phyloP scores from a whole-genome alignment of 805 yeast species.

The Wilhelminamyces savonicus region DNA sequence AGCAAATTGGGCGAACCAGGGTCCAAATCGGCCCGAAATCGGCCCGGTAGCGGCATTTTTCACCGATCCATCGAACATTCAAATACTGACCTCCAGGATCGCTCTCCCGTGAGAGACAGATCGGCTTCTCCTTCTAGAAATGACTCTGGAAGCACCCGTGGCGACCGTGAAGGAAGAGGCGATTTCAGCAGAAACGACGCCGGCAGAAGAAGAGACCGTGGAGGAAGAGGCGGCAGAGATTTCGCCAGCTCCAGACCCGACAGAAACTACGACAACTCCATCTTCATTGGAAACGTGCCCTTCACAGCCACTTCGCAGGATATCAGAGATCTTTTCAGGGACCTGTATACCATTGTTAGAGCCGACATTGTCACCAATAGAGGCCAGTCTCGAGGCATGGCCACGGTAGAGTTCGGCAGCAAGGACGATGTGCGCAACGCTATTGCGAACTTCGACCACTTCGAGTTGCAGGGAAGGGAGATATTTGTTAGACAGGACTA shows the following conservation, averaged over 20 bases:
- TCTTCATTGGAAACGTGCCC: constrained; percentile 71
- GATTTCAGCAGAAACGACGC: constrained; percentile 18
- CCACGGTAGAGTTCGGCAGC: constrained; percentile 75
- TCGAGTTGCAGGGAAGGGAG: constrained; percentile 62
- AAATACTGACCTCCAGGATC: constrained; percentile 2
- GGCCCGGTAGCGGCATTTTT: no score
- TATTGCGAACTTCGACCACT: constrained; percentile 61
- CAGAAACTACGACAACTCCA: constrained; percentile 61
- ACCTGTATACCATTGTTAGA: constrained; percentile 46
- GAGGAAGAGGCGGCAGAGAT: constrained; percentile 9
- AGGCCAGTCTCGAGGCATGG: constrained; percentile 86
- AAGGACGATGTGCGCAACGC: constrained; percentile 66
- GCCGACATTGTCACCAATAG: constrained; percentile 78
- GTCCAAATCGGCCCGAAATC: no score
- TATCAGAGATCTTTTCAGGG: constrained; percentile 52
- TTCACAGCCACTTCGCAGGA: constrained; percentile 56
- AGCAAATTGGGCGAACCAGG: constrained; percentile 1
- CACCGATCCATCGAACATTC: no score
- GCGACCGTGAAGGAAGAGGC: constrained; percentile 14
- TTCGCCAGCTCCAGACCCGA: constrained; percentile 21
- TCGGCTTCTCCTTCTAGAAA: constrained; percentile 16
- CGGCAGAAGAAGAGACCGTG: constrained; percentile 13
- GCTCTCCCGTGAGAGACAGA: constrained; percentile 18
- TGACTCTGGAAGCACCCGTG: constrained; percentile 24
- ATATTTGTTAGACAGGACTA: constrained; percentile 88